Percentiles rank a stretch among this genome's conserved stretches.
Conservation (phyloP, 768 basidiomycete species). For the Solioccasus polychromus region DNA sequence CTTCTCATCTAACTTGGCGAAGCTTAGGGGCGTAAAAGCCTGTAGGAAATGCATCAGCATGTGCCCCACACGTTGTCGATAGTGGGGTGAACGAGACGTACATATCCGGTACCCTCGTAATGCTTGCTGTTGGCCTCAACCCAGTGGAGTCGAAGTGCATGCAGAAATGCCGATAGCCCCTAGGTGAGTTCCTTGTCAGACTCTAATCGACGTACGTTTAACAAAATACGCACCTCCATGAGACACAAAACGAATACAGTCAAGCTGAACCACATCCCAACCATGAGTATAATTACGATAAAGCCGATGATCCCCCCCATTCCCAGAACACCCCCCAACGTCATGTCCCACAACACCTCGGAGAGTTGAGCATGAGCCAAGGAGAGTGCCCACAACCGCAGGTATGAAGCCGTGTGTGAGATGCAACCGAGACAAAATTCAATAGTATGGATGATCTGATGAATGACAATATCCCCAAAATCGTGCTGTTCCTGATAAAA, state of each 20-base stretch:
- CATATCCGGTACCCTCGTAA: slow-evolving; percentile 86
- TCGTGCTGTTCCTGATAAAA: slow-evolving; percentile 73
- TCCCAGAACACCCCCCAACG: slow-evolving; percentile 59
- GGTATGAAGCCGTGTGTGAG: slow-evolving; percentile 92
- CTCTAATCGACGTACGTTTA: slow-evolving; percentile 17
- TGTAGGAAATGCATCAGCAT: slow-evolving; percentile 31
- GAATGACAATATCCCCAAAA: slow-evolving; percentile 91
- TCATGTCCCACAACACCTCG: slow-evolving; percentile 92
- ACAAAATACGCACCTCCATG: slow-evolving; percentile 76
- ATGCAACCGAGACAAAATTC: slow-evolving; percentile 99
- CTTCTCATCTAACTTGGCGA: slow-evolving; percentile 40
- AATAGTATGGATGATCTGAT: slow-evolving; percentile 98
- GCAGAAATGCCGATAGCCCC: slow-evolving; percentile 94
- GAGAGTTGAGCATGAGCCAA: slow-evolving; percentile 97
- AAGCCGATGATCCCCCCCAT: slow-evolving; percentile 64
- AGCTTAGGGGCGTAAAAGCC: slow-evolving; percentile 49
- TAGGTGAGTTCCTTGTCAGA: slow-evolving; percentile 30
- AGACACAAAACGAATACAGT: slow-evolving; percentile 83
- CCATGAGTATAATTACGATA: slow-evolving; percentile 47
- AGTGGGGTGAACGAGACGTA: slow-evolving; percentile 42
- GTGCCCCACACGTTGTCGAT: slow-evolving; percentile 22
- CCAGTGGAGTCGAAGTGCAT: slow-evolving; percentile 96
- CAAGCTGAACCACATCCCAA: slow-evolving; percentile 71
- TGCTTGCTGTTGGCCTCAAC: slow-evolving; percentile 98
- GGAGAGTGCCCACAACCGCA: slow-evolving; percentile 96